Evolutionary conservation across 1,284 basidiomycete genomes (phyloP).

Genomic region (Sanghuangporus baumii): DNA sequence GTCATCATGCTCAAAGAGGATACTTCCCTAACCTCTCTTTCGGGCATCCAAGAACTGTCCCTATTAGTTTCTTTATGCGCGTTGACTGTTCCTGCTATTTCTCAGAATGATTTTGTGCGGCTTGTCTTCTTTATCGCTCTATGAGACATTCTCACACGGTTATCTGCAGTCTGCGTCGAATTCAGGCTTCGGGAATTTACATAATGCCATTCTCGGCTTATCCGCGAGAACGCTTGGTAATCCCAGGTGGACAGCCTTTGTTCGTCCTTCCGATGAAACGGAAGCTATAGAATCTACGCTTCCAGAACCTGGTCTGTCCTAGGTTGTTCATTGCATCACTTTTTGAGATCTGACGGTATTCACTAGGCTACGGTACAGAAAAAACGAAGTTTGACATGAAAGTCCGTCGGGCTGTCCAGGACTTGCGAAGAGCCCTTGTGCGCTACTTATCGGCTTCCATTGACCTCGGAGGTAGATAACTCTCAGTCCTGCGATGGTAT

Average conservation of each 20-base stretch:
- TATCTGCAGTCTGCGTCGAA: slow-evolving; percentile 47
- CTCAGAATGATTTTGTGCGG: slow-evolving; percentile 74
- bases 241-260: slow-evolving; percentile 50
- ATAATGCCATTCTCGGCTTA: slow-evolving; percentile 73
- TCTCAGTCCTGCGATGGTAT: not conserved
- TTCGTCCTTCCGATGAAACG: slow-evolving; percentile 65
- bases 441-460: slow-evolving; percentile 63
- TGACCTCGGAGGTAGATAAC: slow-evolving; percentile 53
- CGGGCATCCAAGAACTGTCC: slow-evolving; percentile 71
- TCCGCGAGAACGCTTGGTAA: slow-evolving; percentile 72
- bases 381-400: slow-evolving; percentile 53
- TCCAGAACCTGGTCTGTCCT: slow-evolving; percentile 43
- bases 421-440: slow-evolving; percentile 55
- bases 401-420: slow-evolving; percentile 46
- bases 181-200: slow-evolving; percentile 78
- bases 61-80: slow-evolving; percentile 69
- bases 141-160: slow-evolving; percentile 3
- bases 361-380: slow-evolving; percentile 41
- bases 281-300: slow-evolving; percentile 56
- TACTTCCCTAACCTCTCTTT: slow-evolving; percentile 53
- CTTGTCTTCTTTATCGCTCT: not conserved
- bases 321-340: slow-evolving; percentile 2
- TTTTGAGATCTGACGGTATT: slow-evolving; percentile 22
- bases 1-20: slow-evolving; percentile 75
- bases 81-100: slow-evolving; percentile 59